Base-by-base conservation (phyloP, 352 stramenopile genomes). In the Phytophthora pinifolia region DNA sequence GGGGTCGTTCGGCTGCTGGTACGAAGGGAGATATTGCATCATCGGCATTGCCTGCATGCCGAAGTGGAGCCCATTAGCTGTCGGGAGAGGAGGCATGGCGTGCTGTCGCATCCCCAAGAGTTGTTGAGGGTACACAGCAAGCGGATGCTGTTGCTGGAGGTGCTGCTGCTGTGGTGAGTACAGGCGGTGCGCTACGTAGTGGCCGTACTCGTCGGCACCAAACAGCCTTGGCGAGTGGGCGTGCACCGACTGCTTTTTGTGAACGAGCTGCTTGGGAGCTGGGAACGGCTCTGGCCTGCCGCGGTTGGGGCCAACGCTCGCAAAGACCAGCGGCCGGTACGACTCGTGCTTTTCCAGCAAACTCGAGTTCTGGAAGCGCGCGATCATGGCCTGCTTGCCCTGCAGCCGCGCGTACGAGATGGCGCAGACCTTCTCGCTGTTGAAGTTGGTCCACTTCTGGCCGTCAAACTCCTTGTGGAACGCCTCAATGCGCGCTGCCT, bases 381-480 rank as follows among this genome's bases (percentile, higher is more conserved):
- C 92, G 57, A 99, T 92, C 96, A 99, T 99, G 9, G 96, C 93
- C 33, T 96, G 81, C 59, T 99, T 99, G 43, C 97, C 96, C 43
- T 97, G 89, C 59, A 99, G 97, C 7, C 97, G 80, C 29, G 97
- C 98, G 66, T 99, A 99, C 6, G 96, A 98, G 54, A 99, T 99
- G 50, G 96, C 95, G 45, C 85, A 95, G 34, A 99, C 97, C 76
- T 99, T 99, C 59, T 99, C 97, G 67, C 92, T 99, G 64, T 99
- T 99, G 66, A 99, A 99, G 45, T 98, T 98, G 34, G 89, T 96
- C 98, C 97, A 99, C 41, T 88, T 88, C 47, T 94, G 82, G 33
- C 67, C 68, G 46, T 96, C 78, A 54, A 96, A 96, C 50, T 92
- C 79, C 25, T 86, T 64, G 64, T 92, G 86, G 42, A 96, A 96